Evolutionary conservation across 345 rosid species (phyloP), one percentile per base, ranked within the genome.

Genomic region (Balakata baccata): DNA sequence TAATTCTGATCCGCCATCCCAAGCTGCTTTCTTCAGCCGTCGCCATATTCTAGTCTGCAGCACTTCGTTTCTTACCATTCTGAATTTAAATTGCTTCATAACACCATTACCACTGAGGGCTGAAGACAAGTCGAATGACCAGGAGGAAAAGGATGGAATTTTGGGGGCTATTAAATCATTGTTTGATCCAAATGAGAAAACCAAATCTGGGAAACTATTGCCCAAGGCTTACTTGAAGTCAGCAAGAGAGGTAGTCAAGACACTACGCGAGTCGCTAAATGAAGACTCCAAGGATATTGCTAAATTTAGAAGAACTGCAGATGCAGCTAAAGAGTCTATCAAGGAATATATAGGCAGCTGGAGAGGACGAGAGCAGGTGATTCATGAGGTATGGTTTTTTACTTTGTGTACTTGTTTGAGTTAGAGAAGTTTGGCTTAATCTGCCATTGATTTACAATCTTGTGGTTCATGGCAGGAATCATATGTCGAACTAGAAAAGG

Each of bases 171-270:
- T 95, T 52, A 86, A 86, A 78, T 82, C 97, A 11, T 58, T 90
- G 72, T 86, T 95, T 64, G 94, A 92, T 88, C 92, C 97, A 0
- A 70, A 92, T 8, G 97, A 92, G 84, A 85, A 75, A 73, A 88
- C 97, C 10, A 95, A 87, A 77, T 85, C 84, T 0, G 98, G 97
- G 5, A 92, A 90, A 80, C 71, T 89, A 57, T 68, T 95, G 72
- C 99, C 99, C 3, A 90, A 90, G 83, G 97, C 90, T 43, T 92
- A 90, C 91, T 77, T 95, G 82, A 92, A 89, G 72, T 85, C 98
- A 11, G 99, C 94, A 18, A 87, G 92, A 65, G 96, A 92, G 65
- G 87, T 92, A 22, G 92, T 92, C 73, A 92, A 88, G 80, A 89
- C 90, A 1, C 82, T 92, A 69, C 88, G 93, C 0, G 93, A 92